Base-by-base conservation (phyloP, 2,329 filamentous ascomycete genomes). In the Exophiala alcalophila region DNA sequence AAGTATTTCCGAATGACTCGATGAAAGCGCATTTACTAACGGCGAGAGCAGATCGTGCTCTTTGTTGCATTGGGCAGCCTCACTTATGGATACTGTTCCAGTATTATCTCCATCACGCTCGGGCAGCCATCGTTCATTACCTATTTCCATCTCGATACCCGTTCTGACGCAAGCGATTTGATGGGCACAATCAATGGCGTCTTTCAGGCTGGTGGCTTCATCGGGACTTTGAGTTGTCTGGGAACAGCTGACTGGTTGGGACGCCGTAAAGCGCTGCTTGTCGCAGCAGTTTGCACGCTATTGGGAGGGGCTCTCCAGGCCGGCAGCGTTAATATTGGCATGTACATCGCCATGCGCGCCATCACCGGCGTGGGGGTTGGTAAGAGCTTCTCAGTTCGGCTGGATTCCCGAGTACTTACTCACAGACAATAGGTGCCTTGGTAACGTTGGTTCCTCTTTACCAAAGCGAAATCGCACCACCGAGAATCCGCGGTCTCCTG, bases 131-230 rank as follows among this genome's bases (percentile, higher is more conserved):
- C 42, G 4, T 46, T 38, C 15, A 6, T 39, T 1, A 12, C 26
- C 11, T 74, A 67, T 58, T 74, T 76, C 52, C 49, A 68, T 24
- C 63, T 76, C 10, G 36, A 40, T 15, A 39, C 27, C 9, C 16
- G 42, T 6, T 33, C 26, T 15, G 28, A 38, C 12, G n/a, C 19
- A 1, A 71, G 70, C 0, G 60, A 66, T 4, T 65, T 64, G 5
- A 71, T 73, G 19, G 35, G 42, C 12, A 16, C 36, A 8, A 46
- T 40, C 19, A 46, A 40, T 20, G 42, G 42, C 3, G 12, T 40
- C 5, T 46, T 32, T 38, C 18, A 18, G 4, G 30, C 30, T 24
- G 42, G 42, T 14, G 42, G 42, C 14, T 10, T 34, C 14, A 19
- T 46, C 11, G 42, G 42, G 10, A 67, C 66, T 16, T 57, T 70